Conservation (phyloP, 2,329 filamentous ascomycete species). For the Hymenoscyphus occultus region DNA sequence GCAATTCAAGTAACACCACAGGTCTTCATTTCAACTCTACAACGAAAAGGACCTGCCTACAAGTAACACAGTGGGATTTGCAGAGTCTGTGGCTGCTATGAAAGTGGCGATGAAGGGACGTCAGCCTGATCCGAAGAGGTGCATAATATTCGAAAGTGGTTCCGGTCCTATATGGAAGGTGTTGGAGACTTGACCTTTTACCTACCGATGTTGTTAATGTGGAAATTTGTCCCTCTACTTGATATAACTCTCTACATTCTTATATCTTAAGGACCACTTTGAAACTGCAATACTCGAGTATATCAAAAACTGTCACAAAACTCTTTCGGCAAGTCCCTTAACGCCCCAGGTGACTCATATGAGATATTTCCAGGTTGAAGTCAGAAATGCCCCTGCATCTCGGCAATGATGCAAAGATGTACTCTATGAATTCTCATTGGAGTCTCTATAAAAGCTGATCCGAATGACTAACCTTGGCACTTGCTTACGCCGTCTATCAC, state of each 20-base stretch:
- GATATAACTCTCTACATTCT: too few species aligned
- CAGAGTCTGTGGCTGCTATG: constrained; percentile 8
- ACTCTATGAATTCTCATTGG: background rate
- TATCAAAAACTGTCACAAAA: background rate
- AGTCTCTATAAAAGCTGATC: background rate
- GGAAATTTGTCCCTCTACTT: too few species aligned
- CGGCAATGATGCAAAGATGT: background rate
- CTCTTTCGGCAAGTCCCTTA: background rate
- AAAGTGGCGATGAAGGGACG: constrained; percentile 13
- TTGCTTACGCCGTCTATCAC: background rate
- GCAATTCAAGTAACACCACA: constrained; percentile 19
- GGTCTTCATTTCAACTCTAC: constrained; percentile 16
- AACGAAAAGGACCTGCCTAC: constrained; percentile 10
- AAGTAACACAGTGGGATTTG: constrained; percentile 9
- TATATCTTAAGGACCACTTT: too few species aligned
- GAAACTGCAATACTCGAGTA: too few species aligned
- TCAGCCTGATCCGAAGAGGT: constrained; percentile 16
- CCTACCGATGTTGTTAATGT: too few species aligned
- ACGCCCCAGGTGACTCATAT: background rate
- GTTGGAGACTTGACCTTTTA: background rate
- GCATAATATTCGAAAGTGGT: constrained; percentile 11
- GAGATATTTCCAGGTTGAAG: background rate
- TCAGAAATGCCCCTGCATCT: background rate
- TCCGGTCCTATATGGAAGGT: background rate
- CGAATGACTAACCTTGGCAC: background rate